Conservation (phyloP, 495 filamentous ascomycete genomes). For the Diplogelasinospora grovesii region DNA sequence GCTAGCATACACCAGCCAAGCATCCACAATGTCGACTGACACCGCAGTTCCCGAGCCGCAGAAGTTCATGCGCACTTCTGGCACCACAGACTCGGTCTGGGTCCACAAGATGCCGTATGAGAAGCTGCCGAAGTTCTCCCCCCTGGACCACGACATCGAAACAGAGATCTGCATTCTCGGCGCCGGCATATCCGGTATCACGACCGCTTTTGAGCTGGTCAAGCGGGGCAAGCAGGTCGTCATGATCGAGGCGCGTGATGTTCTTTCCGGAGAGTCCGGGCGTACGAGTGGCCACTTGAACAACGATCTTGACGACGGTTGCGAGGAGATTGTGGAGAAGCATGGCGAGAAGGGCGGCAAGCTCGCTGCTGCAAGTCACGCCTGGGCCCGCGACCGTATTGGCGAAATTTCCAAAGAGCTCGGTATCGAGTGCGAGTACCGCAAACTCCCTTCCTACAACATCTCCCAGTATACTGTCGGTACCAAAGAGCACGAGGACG, state of each 20-base stretch:
- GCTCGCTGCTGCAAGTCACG: slow-evolving; percentile 47
- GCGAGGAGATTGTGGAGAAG: slow-evolving; percentile 42
- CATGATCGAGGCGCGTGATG: slow-evolving; percentile 49
- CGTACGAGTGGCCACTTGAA: slow-evolving; percentile 49
- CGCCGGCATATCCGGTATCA: slow-evolving; percentile 50
- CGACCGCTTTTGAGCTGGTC: slow-evolving; percentile 48
- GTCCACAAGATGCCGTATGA: slow-evolving; percentile 42
- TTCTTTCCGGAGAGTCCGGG: slow-evolving; percentile 48
- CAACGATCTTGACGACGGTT: slow-evolving; percentile 48
- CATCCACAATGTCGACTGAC: neutral
- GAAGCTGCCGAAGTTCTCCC: slow-evolving; percentile 37
- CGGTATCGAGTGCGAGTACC: slow-evolving; percentile 51
- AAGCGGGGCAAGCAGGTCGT: slow-evolving; percentile 40
- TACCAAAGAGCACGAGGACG: slow-evolving; percentile 32
- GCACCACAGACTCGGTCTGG: slow-evolving; percentile 47
- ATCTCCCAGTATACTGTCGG: slow-evolving; percentile 30
- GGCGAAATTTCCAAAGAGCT: slow-evolving; percentile 41
- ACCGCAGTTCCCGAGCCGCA: slow-evolving; percentile 6
- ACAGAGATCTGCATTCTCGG: slow-evolving; percentile 49
- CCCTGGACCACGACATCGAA: slow-evolving; percentile 31
- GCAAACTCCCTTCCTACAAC: slow-evolving; percentile 38
- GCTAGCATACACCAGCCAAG: too few species aligned
- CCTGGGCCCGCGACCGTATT: slow-evolving; percentile 46
- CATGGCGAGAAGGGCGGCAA: slow-evolving; percentile 43
- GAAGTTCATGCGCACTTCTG: slow-evolving; percentile 43